Percentiles rank a stretch among this genome's conserved stretches.
These are phyloP conservation scores for Fusarium graminum DNA, from an alignment of 2,329 filamentous ascomycete species.

Conservation along the genomic window DNA sequence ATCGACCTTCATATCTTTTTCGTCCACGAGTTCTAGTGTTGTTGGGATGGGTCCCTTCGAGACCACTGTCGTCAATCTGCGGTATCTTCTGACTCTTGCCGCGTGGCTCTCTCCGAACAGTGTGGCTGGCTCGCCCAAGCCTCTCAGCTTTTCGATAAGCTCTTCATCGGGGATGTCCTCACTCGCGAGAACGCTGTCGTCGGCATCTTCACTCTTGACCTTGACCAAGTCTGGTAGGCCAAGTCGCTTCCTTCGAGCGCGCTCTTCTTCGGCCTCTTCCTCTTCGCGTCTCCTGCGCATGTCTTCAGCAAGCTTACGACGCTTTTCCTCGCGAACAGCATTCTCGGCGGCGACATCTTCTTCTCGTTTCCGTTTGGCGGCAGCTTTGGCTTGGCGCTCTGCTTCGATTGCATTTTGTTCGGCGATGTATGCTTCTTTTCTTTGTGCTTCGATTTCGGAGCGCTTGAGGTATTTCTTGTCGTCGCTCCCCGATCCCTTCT, in stretches of 20 bases:
- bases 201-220: conserved; percentile 56
- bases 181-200: conserved; percentile 59
- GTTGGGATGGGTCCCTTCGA: conserved; percentile 88
- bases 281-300: conserved; percentile 77
- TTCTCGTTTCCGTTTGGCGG: conserved; percentile 88
- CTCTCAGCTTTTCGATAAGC: conserved; percentile 75
- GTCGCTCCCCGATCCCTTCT: conserved; percentile 61
- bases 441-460: conserved; percentile 85
- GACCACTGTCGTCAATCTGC: conserved; percentile 71
- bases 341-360: conserved; percentile 83
- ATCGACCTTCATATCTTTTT: conserved; percentile 89
- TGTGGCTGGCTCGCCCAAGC: conserved; percentile 76
- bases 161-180: conserved; percentile 80
- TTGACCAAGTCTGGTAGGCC: conserved; percentile 80
- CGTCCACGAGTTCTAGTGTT: conserved; percentile 80
- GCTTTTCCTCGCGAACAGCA: conserved; percentile 83
- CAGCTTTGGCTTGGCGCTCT: conserved; percentile 76
- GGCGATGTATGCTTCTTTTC: conserved; percentile 81
- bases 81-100: conserved; percentile 77
- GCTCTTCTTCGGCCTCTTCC: conserved; percentile 79
- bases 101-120: conserved; percentile 87
- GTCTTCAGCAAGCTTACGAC: conserved; percentile 83
- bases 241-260: conserved; percentile 77
- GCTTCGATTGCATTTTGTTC: conserved; percentile 82
- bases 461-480: conserved; percentile 86